phyloP scores from a whole-genome alignment of 129 eudicot species.

The Kitagawia praeruptora region DNA sequence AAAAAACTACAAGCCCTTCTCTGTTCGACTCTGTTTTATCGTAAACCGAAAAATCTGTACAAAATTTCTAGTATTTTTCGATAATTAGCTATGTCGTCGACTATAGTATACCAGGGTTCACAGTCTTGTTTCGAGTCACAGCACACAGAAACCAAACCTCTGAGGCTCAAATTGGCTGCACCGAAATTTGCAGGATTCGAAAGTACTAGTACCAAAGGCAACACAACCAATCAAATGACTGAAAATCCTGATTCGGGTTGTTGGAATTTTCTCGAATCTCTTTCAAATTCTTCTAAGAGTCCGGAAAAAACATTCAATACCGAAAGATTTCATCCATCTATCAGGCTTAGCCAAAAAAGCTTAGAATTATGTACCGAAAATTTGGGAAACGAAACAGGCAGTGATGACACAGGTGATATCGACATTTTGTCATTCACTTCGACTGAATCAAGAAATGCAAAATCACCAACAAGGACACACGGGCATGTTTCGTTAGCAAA shows the following conservation, averaged over 20 bases:
- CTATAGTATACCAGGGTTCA: conserved; percentile 32
- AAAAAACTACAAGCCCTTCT: not conserved
- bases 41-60: not conserved
- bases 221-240: too few species aligned
- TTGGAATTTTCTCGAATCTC: conserved; percentile 27
- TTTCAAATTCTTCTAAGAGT: conserved; percentile 13
- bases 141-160: conserved; percentile 30
- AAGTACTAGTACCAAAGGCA: not conserved
- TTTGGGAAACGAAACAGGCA: conserved; percentile 73
- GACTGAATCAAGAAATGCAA: conserved; percentile 2
- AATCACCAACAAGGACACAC: conserved; percentile 4
- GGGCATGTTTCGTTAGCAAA: conserved; percentile 4
- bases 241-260: conserved; percentile 6
- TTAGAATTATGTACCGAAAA: conserved; percentile 80
- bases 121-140: conserved; percentile 39
- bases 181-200: conserved; percentile 15
- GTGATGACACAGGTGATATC: conserved; percentile 35
- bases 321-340: conserved; percentile 16
- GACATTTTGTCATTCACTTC: conserved; percentile 17
- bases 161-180: conserved; percentile 47
- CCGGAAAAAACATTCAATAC: conserved; percentile 7
- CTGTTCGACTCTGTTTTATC: not conserved
- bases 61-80: not conserved
- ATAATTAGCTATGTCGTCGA: conserved; percentile 35
- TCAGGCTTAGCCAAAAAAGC: conserved; percentile 51